Percentiles rank a stretch among this genome's conserved stretches.
These are phyloP conservation scores for Alnus rubra DNA, from an alignment of 306 rosid genomes.

Conservation along the genomic window DNA sequence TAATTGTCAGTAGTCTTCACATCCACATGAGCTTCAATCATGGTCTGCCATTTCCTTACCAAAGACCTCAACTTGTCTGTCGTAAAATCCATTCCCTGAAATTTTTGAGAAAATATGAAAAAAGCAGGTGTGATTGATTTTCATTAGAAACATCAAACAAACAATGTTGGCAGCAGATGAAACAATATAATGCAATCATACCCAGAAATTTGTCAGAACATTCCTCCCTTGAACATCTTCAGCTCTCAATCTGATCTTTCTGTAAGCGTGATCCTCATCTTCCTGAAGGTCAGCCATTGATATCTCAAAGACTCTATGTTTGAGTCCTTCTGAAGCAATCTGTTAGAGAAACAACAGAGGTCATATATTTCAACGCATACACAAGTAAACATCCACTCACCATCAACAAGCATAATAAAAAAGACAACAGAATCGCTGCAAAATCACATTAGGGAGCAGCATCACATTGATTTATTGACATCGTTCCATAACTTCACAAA, in stretches of 20 bases:
- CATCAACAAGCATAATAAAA: not conserved
- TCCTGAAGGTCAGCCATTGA: slow-evolving; percentile 95
- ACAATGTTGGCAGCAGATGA: not conserved
- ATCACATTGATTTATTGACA: not conserved
- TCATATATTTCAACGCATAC: not conserved
- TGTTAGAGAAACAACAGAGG: slow-evolving; percentile 27
- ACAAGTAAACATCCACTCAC: not conserved
- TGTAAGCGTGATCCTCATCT: slow-evolving; percentile 92
- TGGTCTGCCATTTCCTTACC: slow-evolving; percentile 86
- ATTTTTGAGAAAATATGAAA: not conserved
- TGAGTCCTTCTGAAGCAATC: slow-evolving; percentile 98
- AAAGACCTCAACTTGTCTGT: slow-evolving; percentile 91
- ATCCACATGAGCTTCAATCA: slow-evolving; percentile 91
- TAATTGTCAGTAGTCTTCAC: slow-evolving; percentile 87
- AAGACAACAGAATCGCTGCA: no score
- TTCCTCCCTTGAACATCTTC: slow-evolving; percentile 92
- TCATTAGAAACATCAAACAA: not conserved
- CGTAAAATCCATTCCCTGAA: slow-evolving; percentile 84
- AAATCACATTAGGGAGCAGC: not conserved
- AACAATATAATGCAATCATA: slow-evolving; percentile 23
- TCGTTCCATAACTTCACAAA: not conserved
- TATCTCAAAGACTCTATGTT: slow-evolving; percentile 89
- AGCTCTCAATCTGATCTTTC: slow-evolving; percentile 92
- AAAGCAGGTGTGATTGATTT: not conserved
- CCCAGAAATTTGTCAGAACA: slow-evolving; percentile 94